Base-by-base conservation (phyloP, 306 rosid genomes). In the Vachellia collinsii region DNA sequence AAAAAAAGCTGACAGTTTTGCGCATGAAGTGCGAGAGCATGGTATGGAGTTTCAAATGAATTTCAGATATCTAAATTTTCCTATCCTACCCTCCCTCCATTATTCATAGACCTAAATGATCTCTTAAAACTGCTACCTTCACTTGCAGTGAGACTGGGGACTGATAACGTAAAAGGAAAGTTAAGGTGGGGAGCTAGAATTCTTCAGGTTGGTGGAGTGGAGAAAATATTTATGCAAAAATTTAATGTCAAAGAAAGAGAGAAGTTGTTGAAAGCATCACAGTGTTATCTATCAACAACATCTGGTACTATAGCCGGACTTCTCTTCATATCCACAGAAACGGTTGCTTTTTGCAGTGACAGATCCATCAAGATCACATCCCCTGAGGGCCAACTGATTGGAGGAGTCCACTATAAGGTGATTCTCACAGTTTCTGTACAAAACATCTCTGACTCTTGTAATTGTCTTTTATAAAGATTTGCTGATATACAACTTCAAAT, bases 231-330 rank as follows among this genome's bases (percentile, higher is more conserved):
- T 47, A 77, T 75, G 79, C 72, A 86, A 68, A 70, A 78, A 19
- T 88, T 90, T 67, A 78, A 46, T 23, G 77, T 62, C 12, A 70
- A 36, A 58, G 87, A 87, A 71, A 87, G 83, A 69, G 94, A 90
- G 79, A 90, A 83, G 76, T 58, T 88, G 22, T 17, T 79, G 78
- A 87, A 84, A 74, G 88, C 86, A 46, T 83, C 76, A 25, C 89
- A 83, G 22, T 90, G 94, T 78, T 83, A 74, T 85, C 70, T 90
- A 77, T 90, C 89, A 68, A 88, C 92, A 46, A 86, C 92, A 46
- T 87, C 84, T 5, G 94, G 92, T 38, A 92, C 94, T 4, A 81
- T 90, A 29, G 89, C 43, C 14, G 70, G 70, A 37, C 70, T 64
- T 16, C 44, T 64, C 44, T 64, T 64, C 43, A 36, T 36, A 64